Evolutionary conservation across 257 asterid species (phyloP), one percentile per base, ranked within the genome.

Genomic region (Sherardia arvensis): DNA sequence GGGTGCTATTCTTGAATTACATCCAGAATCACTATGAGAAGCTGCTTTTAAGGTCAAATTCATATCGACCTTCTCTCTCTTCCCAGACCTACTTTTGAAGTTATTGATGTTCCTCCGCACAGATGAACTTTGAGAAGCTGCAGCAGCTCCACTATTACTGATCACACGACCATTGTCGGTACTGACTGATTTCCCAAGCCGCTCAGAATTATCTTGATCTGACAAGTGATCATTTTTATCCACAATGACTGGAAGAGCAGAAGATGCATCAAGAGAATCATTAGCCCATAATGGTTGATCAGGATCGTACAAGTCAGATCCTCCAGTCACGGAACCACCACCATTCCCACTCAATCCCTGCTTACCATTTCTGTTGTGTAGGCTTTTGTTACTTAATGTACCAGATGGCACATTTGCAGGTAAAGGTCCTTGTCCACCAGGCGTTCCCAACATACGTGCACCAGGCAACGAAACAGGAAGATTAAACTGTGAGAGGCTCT

Each of bases 201-300:
- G 81, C 66, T 69, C 82, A 48, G 87, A 73, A 23, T 67, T 69
- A 74, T 75, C 86, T 59, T 55, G 60, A 66, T 76, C 88, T 71
- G 73, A 36, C 68, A 74, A 74, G 40, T 80, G 62, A 43, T 71
- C 84, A 65, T 75, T 53, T 72, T 69, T 86, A 71, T 81, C 90
- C 66, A 71, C 74, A 75, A 74, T 74, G 54, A 87, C 71, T 66
- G 81, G 73, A 43, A 80, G 80, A 51, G 87, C 84, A 56, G 84
- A 71, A 57, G 97, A 81, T 62, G 90, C 79, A 77, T 83, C 85
- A 21, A 84, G 73, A 72, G 78, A 78, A 75, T 79, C 83, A 80
- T 78, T 81, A 63, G 91, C 65, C 96, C 94, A 90, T 63, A 87
- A 69, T 76, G 99, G 99, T 78, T 93, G 99, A 75, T 93, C 99